Evolutionary conservation across 306 rosid genomes (phyloP).

Genomic region (Echinosophora koreensis): DNA sequence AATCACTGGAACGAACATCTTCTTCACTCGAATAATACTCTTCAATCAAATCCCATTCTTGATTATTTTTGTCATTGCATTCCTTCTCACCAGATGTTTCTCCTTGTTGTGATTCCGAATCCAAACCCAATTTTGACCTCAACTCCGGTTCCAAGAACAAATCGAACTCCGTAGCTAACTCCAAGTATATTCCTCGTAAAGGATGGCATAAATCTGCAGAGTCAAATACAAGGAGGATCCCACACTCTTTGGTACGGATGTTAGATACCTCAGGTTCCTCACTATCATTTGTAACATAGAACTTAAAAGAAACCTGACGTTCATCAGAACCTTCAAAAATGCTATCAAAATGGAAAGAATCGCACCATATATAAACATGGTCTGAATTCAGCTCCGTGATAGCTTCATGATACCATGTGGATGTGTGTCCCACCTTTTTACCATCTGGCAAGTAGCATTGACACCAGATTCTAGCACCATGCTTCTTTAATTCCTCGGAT

Average conservation of each 20-base stretch:
- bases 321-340: background rate
- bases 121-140: background rate
- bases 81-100: background rate
- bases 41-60: background rate
- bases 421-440: background rate
- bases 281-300: background rate
- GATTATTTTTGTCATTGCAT: background rate
- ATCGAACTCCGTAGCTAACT: too few relatives aligned
- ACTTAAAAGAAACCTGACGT: background rate
- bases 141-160: too few relatives aligned
- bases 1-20: background rate
- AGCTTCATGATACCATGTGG: background rate
- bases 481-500: background rate
- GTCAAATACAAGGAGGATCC: background rate
- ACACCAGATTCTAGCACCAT: background rate
- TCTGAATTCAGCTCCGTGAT: background rate
- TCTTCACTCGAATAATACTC: background rate
- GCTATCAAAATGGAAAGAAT: constrained; percentile 24
- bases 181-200: too few relatives aligned
- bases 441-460: background rate
- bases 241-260: background rate
- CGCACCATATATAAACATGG: constrained; percentile 39
- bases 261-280: background rate
- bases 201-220: too few relatives aligned
- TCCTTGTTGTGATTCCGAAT: background rate